Evolutionary conservation across 2,329 filamentous ascomycete genomes (phyloP), one percentile per base, ranked within the genome.

Genomic region (Neurospora sp.): DNA sequence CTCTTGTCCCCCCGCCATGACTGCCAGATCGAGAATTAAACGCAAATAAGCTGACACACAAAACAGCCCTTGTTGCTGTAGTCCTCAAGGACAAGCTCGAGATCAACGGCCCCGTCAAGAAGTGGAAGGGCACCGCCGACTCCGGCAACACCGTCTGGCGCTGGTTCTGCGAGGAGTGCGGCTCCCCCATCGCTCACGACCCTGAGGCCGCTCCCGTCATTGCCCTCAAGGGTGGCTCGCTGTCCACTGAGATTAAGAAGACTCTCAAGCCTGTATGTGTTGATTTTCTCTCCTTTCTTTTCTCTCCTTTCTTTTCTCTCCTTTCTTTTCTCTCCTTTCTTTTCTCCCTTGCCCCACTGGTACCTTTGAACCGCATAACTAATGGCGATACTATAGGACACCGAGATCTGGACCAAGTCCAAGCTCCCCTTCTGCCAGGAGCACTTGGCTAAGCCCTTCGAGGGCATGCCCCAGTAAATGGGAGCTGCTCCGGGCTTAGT

Each of bases 391-490:
- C 23, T n/a, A 33, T 36, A 87, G 85, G 85, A 88, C 75, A 89
- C 87, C 74, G 89, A 91, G 81, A 91, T 91, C 81, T 91, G 89
- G 88, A 89, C 88, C 67, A 85, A 83, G 73, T 79, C 86, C 81
- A 91, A 91, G 84, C 84, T 91, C 73, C 88, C 89, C 17, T 91
- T 91, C 82, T 89, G 88, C 82, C 83, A 87, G 82, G 89, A 91
- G 83, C 80, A 85, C 74, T 82, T 91, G 72, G 86, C 82, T 67
- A 86, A 90, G 78, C 83, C 87, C 3, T 90, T 90, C 78, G 78
- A 84, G 76, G 81, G 88, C 78, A 90, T 91, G 74, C 74, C 74
- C 12, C 57, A 74, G 70, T 74, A 70, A 71, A 66, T 67, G 3
- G 66, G 66, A 8, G 12, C 6, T 12, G 11, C 43, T 28, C 6